A percentile compares a stretch with the other conserved stretches of the same genome.
Conservation (phyloP, 108 stramenopile species). For the Skeletonema grethae region DNA sequence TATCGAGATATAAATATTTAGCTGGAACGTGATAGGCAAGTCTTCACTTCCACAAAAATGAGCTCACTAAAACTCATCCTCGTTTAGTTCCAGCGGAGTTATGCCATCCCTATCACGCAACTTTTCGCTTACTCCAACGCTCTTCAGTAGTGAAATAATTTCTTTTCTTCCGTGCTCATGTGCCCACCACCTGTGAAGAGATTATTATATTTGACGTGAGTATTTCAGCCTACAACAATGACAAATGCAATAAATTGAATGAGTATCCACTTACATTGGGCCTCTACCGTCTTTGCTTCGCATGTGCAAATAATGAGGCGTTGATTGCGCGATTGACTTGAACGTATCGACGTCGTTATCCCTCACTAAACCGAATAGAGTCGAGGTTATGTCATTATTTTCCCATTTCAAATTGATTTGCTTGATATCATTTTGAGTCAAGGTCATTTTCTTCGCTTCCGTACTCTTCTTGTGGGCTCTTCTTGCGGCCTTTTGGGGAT, state of each 20-base stretch:
- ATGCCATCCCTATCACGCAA: slow-evolving; percentile 73
- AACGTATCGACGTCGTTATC: slow-evolving; percentile 49
- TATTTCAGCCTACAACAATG: neutral
- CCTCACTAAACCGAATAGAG: slow-evolving; percentile 71
- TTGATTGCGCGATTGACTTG: slow-evolving; percentile 36
- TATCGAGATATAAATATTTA: no score
- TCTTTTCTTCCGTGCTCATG: slow-evolving; percentile 67
- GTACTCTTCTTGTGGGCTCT: slow-evolving; percentile 26
- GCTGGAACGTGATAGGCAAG: no score
- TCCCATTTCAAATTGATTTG: slow-evolving; percentile 73
- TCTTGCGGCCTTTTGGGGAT: slow-evolving; percentile 49
- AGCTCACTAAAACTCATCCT: slow-evolving; percentile 25
- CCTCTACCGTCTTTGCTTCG: slow-evolving; percentile 60
- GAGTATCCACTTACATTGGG: slow-evolving; percentile 84
- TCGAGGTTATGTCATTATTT: slow-evolving; percentile 64
- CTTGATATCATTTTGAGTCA: slow-evolving; percentile 61
- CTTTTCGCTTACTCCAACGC: slow-evolving; percentile 68
- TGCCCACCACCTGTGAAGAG: slow-evolving; percentile 90
- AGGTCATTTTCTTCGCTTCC: slow-evolving; percentile 15
- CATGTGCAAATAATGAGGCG: slow-evolving; percentile 64
- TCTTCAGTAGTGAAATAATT: slow-evolving; percentile 69
- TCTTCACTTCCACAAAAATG: neutral
- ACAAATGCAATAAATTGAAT: slow-evolving; percentile 21
- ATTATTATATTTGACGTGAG: slow-evolving; percentile 55
- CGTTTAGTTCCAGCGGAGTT: slow-evolving; percentile 56